Evolutionary conservation across 345 rosid genomes (phyloP).

Genomic region (Eutrema japonicum): DNA sequence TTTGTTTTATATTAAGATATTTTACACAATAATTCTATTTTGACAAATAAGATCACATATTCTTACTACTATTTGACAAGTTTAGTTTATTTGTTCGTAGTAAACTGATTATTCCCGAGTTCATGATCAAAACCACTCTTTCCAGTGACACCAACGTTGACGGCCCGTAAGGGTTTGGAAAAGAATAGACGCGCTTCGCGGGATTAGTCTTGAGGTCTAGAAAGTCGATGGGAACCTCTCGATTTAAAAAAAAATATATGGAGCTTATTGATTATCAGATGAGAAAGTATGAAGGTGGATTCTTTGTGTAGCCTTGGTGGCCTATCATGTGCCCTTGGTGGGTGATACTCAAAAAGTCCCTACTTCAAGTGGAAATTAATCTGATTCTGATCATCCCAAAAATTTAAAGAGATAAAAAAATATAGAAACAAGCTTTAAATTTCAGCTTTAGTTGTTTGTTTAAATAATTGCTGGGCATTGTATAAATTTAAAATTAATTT

Average conservation of each 20-base stretch:
- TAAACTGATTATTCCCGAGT: not conserved
- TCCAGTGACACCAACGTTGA: too few species aligned
- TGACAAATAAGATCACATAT: too few species aligned
- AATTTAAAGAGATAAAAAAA: constrained; percentile 6
- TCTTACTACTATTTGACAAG: too few species aligned
- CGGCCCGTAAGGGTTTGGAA: too few species aligned
- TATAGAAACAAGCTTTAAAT: constrained; percentile 33
- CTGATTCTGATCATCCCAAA: constrained; percentile 43
- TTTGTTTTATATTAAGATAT: too few species aligned
- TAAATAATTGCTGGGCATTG: constrained; percentile 30
- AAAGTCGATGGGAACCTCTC: too few species aligned
- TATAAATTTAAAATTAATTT: constrained; percentile 36
- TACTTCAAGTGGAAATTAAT: constrained; percentile 41
- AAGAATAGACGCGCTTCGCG: too few species aligned
- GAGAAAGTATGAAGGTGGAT: constrained; percentile 42
- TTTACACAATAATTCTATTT: too few species aligned
- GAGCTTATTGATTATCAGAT: not conserved
- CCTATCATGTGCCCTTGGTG: constrained; percentile 49
- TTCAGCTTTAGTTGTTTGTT: constrained; percentile 43
- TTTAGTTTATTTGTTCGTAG: too few species aligned
- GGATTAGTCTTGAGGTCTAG: too few species aligned
- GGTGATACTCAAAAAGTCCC: constrained; percentile 43
- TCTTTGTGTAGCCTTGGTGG: constrained; percentile 44
- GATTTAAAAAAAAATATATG: too few species aligned
- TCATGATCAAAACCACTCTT: not conserved